These are phyloP conservation scores for Noccaea bulbosa DNA, from an alignment of 345 rosid genomes.

Conservation along the genomic window DNA sequence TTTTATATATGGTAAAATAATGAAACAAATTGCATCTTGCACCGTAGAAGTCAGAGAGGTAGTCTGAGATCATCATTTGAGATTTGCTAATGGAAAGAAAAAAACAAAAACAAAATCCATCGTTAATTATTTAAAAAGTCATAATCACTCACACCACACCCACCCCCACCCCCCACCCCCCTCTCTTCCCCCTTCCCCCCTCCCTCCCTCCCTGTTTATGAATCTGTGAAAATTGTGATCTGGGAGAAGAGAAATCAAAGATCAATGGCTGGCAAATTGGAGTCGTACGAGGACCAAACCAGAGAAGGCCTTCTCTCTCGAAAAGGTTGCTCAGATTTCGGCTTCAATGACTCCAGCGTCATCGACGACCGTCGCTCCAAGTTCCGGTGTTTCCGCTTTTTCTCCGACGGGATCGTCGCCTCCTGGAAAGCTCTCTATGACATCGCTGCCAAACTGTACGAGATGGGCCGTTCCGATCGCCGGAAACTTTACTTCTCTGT, in stretches of 20 bases:
- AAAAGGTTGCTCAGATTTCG: slow-evolving; percentile 63
- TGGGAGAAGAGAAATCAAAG: neutral
- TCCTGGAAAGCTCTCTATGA: slow-evolving; percentile 49
- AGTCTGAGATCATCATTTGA: neutral
- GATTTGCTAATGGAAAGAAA: neutral
- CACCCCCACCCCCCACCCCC: too few species aligned
- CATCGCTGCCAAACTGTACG: slow-evolving; percentile 43
- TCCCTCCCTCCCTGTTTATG: too few species aligned
- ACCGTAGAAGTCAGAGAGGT: too few species aligned
- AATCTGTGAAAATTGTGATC: slow-evolving; percentile 24
- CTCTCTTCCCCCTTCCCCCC: too few species aligned
- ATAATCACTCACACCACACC: slow-evolving; percentile 11
- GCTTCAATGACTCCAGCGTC: slow-evolving; percentile 46
- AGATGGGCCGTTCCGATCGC: slow-evolving; percentile 84
- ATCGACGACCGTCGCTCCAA: slow-evolving; percentile 41
- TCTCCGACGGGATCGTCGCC: slow-evolving; percentile 49
- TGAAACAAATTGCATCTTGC: too few species aligned
- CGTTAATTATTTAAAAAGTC: neutral
- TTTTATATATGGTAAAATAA: too few species aligned
- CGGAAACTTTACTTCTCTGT: slow-evolving; percentile 63
- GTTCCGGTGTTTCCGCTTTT: slow-evolving; percentile 52
- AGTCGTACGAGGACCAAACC: slow-evolving; percentile 51
- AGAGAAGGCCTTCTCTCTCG: slow-evolving; percentile 63
- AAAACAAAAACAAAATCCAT: neutral
- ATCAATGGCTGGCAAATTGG: slow-evolving; percentile 49